Evolutionary conservation across 768 basidiomycete species (phyloP).

Genomic region (Leccinum disarticulatum): DNA sequence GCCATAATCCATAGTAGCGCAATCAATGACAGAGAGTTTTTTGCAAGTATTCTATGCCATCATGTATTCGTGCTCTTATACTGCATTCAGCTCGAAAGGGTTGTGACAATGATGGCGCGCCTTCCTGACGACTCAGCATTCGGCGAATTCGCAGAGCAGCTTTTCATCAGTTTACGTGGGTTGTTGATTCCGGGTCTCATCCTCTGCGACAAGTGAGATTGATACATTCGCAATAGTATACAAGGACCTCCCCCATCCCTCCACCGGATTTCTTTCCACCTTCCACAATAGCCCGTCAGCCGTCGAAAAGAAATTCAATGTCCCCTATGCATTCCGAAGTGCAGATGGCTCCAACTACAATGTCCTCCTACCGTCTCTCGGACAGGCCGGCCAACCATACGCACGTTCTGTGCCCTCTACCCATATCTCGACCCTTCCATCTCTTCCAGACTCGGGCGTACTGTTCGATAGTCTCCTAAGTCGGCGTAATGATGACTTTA

Average conservation of each 20-base stretch:
- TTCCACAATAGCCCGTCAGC: conserved; percentile 6
- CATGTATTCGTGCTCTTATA: conserved; percentile 6
- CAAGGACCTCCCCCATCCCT: conserved; percentile 79
- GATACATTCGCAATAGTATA: conserved; percentile 47
- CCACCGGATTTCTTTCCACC: conserved; percentile 48
- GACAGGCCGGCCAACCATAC: conserved; percentile 62
- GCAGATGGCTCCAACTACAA: conserved; percentile 65
- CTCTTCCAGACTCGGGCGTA: conserved; percentile 63
- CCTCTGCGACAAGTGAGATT: not conserved
- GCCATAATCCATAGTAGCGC: conserved; percentile 43
- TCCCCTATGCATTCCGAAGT: conserved; percentile 53
- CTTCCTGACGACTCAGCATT: conserved; percentile 34
- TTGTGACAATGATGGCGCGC: conserved; percentile 61
- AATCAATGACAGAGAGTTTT: conserved; percentile 58
- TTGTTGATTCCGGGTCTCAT: conserved; percentile 5
- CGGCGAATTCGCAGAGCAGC: conserved; percentile 43
- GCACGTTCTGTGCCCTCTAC: conserved; percentile 62
- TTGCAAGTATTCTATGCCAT: conserved; percentile 42
- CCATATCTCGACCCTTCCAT: conserved; percentile 40
- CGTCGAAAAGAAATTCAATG: conserved; percentile 5
- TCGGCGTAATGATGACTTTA: conserved; percentile 36
- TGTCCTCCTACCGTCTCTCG: conserved; percentile 51
- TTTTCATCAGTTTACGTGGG: conserved; percentile 58
- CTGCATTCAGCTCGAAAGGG: conserved; percentile 56
- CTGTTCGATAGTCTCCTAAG: conserved; percentile 72